Base-by-base conservation (phyloP, 2,329 filamentous ascomycete species). In the Dactylellina cionopaga region DNA sequence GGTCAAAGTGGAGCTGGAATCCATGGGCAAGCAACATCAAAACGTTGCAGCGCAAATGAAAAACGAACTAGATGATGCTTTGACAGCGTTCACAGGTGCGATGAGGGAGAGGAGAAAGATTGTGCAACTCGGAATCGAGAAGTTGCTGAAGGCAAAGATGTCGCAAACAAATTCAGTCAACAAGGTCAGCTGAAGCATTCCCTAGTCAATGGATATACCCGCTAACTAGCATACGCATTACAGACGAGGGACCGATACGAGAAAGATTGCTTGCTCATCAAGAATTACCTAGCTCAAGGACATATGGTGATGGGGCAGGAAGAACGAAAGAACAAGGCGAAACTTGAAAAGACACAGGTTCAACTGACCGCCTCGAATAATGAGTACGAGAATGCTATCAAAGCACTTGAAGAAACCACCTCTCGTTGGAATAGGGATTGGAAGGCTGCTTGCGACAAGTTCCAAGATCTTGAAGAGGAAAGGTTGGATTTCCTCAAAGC, bases 281-380 rank as follows among this genome's bases (percentile, higher is more conserved):
- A 99, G 81, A 95, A 95, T 37, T 99, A 99, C 79, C 87, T 99
- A 3, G 95, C 96, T 2, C 95, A 99, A 81, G 95, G 95, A 7
- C 96, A 99, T 80, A 99, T 99, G 95, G 95, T 99, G 66, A 99
- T 99, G 95, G 95, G 95, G 11, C 95, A 99, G 77, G 95, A 99
- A 80, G 95, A 99, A 83, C 88, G 95, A 25, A 97, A 96, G 82
- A 99, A 99, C 81, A 99, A 99, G 82, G 93, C 94, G 19, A 98
- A 96, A 81, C 86, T 99, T 43, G 95, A 99, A 81, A 99, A 99
- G 85, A 98, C 95, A 0, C 95, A 99, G 80, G 95, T 97, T 77
- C 96, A 93, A 78, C 86, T 99, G 69, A 93, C 93, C 0, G 89
- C 89, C 5, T 93, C 93, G 72, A 98, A 96, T 81, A 89, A 88